phyloP scores from a whole-genome alignment of 2,329 filamentous ascomycete species.

The Tricladium varicosporioides region DNA sequence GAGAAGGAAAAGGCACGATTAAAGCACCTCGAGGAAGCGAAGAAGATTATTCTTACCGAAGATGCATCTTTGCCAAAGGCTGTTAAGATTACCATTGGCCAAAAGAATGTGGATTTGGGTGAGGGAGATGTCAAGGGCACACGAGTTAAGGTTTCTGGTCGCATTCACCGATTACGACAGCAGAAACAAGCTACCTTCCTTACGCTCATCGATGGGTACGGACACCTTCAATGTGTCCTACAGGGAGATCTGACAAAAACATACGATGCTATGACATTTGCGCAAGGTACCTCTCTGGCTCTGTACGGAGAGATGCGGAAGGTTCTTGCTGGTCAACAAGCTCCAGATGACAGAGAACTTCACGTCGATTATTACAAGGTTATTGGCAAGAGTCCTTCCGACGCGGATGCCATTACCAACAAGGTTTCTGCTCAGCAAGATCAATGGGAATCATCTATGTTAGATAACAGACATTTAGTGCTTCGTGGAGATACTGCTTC shows the following conservation, averaged over 20 bases:
- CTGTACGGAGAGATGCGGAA: conserved; percentile 68
- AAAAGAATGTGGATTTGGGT: conserved; percentile 62
- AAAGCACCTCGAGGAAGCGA: conserved; percentile 73
- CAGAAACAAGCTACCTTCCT: conserved; percentile 88
- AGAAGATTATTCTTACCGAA: conserved; percentile 70
- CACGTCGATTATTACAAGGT: conserved; percentile 71
- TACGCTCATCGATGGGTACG: conserved; percentile 81
- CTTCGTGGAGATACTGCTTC: conserved; percentile 68
- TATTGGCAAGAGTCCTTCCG: conserved; percentile 66
- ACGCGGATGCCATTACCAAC: conserved; percentile 73
- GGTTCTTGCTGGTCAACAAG: conserved; percentile 64
- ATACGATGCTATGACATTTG: conserved; percentile 69
- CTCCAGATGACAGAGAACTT: conserved; percentile 68
- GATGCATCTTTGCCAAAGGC: conserved; percentile 72
- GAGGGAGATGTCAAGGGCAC: conserved; percentile 61
- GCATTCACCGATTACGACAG: conserved; percentile 75
- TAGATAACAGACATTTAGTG: conserved; percentile 68
- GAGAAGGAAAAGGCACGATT: conserved; percentile 70
- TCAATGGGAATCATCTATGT: conserved; percentile 44
- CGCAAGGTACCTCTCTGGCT: conserved; percentile 67
- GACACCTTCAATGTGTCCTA: conserved; percentile 81
- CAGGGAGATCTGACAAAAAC: conserved; percentile 74
- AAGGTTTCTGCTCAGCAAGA: conserved; percentile 67
- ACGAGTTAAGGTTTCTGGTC: conserved; percentile 75
- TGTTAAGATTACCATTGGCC: conserved; percentile 71